Base-by-base conservation (phyloP, 768 basidiomycete genomes). In the Naganishia vishniacii region DNA sequence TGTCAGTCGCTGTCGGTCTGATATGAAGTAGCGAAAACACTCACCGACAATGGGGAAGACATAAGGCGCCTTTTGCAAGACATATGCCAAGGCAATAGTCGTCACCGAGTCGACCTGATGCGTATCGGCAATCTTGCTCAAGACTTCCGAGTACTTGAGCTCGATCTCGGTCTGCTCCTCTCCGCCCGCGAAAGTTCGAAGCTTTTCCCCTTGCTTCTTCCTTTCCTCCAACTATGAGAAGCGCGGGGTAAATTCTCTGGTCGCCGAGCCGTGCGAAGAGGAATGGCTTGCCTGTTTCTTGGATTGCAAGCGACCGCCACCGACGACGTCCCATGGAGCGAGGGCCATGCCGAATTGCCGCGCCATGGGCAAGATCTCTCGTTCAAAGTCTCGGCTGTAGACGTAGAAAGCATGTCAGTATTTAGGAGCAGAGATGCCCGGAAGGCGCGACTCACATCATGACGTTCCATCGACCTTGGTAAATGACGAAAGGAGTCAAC, bases 401-500 rank as follows among this genome's bases (percentile, higher is more conserved):
- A 31, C 5, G n/a, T n/a, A n/a, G n/a, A n/a, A n/a, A n/a, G 28
- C 18, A 49, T 34, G 20, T 51, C 20, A 29, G 3, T 29, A 49
- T 8, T 5, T 49, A 11, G 47, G 11, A 49, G 20, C 16, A 13
- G 15, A 46, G 4, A 42, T n/a, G 23, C 44, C n/a, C 59, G n/a
- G 28, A 12, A 18, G 16, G n/a, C n/a, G n/a, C n/a, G 37, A 34
- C 49, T 31, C 45, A 41, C 47, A 41, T 48, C 26, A 42, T 40
- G 23, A 71, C 46, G 41, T 56, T 65, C 64, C 66, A 72, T n/a
- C 53, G 41, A 3, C 81, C 83, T 74, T 82, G 83, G 70, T 84
- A 85, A 29, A 85, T 77, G 26, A 78, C 76, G 69, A 85, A 85
- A 2, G 81, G 83, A 0, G 81, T 80, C 58, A 81, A 72, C 0